These are phyloP conservation scores for Cercospora sp. DNA, from an alignment of 2,329 filamentous ascomycete species.

Conservation along the genomic window DNA sequence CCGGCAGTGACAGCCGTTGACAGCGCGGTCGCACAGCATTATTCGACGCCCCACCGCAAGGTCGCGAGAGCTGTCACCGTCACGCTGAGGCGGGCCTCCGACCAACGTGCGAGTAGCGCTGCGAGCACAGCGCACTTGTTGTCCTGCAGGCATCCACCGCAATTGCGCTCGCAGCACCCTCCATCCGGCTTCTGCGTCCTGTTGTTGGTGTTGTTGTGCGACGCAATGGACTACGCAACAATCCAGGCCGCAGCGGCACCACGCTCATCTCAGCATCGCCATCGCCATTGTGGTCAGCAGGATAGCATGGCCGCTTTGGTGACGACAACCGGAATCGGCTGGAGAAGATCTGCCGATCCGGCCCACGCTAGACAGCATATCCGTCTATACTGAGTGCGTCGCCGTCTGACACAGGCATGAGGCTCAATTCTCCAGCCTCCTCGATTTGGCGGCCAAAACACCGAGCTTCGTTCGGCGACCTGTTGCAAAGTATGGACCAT, in stretches of 20 bases:
- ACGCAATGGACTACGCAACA: neutral
- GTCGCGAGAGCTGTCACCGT: neutral
- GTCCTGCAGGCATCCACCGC: constrained; percentile 1
- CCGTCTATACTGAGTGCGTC: neutral
- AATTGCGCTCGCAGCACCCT: neutral
- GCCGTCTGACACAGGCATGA: neutral
- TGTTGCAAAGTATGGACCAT: neutral
- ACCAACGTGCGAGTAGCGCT: neutral
- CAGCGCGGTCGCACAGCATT: constrained; percentile 8
- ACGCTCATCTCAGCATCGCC: neutral
- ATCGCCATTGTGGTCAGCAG: neutral
- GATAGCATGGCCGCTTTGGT: neutral
- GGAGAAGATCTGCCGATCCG: neutral
- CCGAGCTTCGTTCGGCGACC: neutral
- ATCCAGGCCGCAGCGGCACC: neutral
- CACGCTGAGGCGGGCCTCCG: neutral
- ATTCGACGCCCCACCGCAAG: neutral
- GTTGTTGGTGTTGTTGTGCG: neutral
- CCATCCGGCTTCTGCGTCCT: neutral
- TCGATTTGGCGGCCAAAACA: neutral
- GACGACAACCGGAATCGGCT: neutral
- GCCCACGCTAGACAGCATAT: neutral
- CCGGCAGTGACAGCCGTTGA: constrained; percentile 13
- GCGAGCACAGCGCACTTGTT: constrained; percentile 1
- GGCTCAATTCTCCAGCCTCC: neutral